Evolutionary conservation across 768 basidiomycete genomes (phyloP).

Genomic region (Pleurotus citrinopileatus): DNA sequence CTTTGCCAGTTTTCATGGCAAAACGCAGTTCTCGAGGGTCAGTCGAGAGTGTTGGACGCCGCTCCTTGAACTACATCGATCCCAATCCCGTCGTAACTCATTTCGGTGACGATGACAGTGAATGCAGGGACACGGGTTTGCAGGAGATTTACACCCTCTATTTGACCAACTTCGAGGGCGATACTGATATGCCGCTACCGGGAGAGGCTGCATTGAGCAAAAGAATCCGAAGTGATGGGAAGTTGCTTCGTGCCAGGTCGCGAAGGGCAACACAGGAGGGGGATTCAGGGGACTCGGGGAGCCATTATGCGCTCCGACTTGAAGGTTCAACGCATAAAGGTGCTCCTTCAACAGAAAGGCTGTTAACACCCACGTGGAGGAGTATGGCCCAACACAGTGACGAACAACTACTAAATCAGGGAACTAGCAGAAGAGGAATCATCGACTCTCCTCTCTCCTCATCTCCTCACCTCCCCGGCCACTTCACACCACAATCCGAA

Average conservation of each 20-base stretch:
- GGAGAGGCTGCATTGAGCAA: slow-evolving; percentile 54
- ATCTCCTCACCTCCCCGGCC: background rate
- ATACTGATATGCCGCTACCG: slow-evolving; percentile 54
- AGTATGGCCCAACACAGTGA: background rate
- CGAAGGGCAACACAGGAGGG: slow-evolving; percentile 11
- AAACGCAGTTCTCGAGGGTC: background rate
- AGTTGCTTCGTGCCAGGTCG: slow-evolving; percentile 42
- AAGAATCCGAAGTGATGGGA: slow-evolving; percentile 58
- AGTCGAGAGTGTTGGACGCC: background rate
- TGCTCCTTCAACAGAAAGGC: background rate
- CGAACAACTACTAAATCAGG: background rate
- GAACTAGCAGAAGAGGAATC: no score
- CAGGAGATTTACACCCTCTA: slow-evolving; percentile 57
- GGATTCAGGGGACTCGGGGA: background rate
- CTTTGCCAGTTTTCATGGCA: background rate
- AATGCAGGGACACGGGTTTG: slow-evolving; percentile 22
- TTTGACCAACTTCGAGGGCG: slow-evolving; percentile 77
- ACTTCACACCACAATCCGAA: background rate
- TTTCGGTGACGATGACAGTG: slow-evolving; percentile 26
- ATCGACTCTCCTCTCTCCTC: background rate
- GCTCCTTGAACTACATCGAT: slow-evolving; percentile 23
- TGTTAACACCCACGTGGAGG: slow-evolving; percentile 1
- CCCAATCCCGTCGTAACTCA: slow-evolving; percentile 39
- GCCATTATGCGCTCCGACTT: background rate
- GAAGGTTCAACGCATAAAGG: background rate